Base-by-base conservation (phyloP, 768 basidiomycete genomes). In the Wakefieldia striispora region DNA sequence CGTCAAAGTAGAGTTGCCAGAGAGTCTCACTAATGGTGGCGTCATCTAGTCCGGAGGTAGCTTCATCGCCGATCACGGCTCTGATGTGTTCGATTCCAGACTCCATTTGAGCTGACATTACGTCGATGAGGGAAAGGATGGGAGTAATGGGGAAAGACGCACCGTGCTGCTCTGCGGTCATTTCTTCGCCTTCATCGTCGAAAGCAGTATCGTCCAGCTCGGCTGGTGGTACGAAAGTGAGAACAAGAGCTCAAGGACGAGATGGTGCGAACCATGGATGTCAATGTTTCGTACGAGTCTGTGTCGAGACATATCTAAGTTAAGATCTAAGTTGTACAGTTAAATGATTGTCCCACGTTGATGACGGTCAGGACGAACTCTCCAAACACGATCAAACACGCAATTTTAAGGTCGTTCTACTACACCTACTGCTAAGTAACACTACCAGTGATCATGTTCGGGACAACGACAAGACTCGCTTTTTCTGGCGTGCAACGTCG, bases 1-100 rank as follows among this genome's bases (percentile, higher is more conserved):
- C 77, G 61, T 95, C 84, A 59, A 95, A 97, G 67, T 88, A 89
- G 60, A 73, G 82, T 59, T 98, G 83, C 88, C 93, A 98, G 40
- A 98, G 73, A 0, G 79, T 75, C 54, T 91, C 87, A 61, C 79
- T 81, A 63, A 99, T 88, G 43, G 83, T 76, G 29, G 73, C 68
- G 65, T 95, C 90, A 37, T 86, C 75, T 39, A 95, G 69, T 7
- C 83, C 87, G 27, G 84, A 84, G 21, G 75, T 60, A 14, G 76
- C 76, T 61, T 81, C 80, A 45, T 76, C 68, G 6, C 92, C 93
- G 24, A 98, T 70, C 16, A 89, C 66, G 20, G 73, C 68, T 43
- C 84, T 76, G 17, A 95, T 81, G 56, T 80, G 74, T 20, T 85
- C 84, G 38, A 95, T 59, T 13, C 83, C 87, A 27, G 83, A 75